phyloP scores from a whole-genome alignment of 495 filamentous ascomycete species.

The Glarea lozoyensis region DNA sequence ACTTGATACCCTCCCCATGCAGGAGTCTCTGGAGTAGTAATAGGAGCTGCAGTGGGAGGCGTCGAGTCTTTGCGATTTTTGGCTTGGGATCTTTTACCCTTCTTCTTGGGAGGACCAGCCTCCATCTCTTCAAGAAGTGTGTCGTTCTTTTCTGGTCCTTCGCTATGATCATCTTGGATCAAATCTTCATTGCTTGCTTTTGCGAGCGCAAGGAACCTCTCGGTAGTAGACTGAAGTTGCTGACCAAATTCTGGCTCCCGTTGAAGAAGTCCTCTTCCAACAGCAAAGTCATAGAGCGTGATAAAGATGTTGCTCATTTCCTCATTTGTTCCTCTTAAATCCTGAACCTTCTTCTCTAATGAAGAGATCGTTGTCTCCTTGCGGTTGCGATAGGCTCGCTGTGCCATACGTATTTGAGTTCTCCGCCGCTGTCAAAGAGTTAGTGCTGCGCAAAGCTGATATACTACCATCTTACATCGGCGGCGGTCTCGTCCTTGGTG shows the following conservation, averaged over 20 bases:
- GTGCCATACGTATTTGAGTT: slow-evolving; percentile 81
- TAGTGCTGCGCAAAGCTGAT: slow-evolving; percentile 3
- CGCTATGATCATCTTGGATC: slow-evolving; percentile 21
- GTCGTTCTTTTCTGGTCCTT: slow-evolving; percentile 1
- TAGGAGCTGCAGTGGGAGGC: not conserved
- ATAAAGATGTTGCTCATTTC: slow-evolving; percentile 68
- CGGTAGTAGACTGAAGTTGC: slow-evolving; percentile 33
- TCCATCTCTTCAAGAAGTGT: slow-evolving; percentile 2
- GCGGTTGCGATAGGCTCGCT: slow-evolving; percentile 74
- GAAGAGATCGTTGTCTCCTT: slow-evolving; percentile 76
- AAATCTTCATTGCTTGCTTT: slow-evolving; percentile 26
- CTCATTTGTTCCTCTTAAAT: slow-evolving; percentile 56
- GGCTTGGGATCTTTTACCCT: not conserved
- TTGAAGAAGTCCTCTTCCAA: slow-evolving; percentile 39
- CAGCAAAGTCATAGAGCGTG: slow-evolving; percentile 53
- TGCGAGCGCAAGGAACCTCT: slow-evolving; percentile 35
- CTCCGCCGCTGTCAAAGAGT: slow-evolving; percentile 53
- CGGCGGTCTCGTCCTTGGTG: slow-evolving; percentile 54
- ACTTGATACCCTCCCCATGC: slow-evolving; percentile 8
- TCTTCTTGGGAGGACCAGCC: not conserved
- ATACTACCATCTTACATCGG: slow-evolving; percentile 31
- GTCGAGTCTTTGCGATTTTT: slow-evolving; percentile 3
- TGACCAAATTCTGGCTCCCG: slow-evolving; percentile 40
- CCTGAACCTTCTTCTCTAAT: slow-evolving; percentile 56
- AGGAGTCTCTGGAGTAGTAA: not conserved